Evolutionary conservation across 2,329 filamentous ascomycete species (phyloP).

Genomic region (Aspergillus arachidicola): DNA sequence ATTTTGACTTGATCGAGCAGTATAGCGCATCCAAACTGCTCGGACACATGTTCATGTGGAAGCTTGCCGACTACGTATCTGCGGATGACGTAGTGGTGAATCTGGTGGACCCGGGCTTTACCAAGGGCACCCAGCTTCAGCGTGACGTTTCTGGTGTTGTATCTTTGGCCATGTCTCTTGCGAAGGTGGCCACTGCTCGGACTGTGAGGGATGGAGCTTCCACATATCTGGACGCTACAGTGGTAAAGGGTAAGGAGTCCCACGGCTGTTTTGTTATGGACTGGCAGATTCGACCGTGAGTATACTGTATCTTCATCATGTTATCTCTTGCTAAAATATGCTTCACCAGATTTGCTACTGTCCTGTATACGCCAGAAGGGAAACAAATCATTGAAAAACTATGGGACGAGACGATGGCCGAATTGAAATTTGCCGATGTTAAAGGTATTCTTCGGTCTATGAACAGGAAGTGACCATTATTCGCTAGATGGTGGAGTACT

Average conservation of each 20-base stretch:
- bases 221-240: slow-evolving; percentile 52
- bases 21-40: slow-evolving; percentile 5
- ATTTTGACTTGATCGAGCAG: background rate
- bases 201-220: slow-evolving; percentile 44
- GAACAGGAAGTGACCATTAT: background rate
- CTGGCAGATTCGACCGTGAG: slow-evolving; percentile 6
- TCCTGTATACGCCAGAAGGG: slow-evolving; percentile 39
- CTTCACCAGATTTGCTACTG: slow-evolving; percentile 8
- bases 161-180: slow-evolving; percentile 14
- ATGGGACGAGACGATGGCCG: slow-evolving; percentile 36
- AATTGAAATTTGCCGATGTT: slow-evolving; percentile 23
- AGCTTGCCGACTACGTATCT: slow-evolving; percentile 21
- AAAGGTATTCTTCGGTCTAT: slow-evolving; percentile 7
- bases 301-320: background rate
- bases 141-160: slow-evolving; percentile 28
- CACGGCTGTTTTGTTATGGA: slow-evolving; percentile 53
- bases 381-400: slow-evolving; percentile 37
- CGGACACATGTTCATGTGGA: slow-evolving; percentile 10
- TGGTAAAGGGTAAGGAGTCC: slow-evolving; percentile 51
- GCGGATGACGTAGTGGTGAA: slow-evolving; percentile 43
- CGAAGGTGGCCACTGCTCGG: slow-evolving; percentile 16
- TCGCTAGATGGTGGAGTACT: background rate
- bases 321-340: background rate
- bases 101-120: slow-evolving; percentile 50
- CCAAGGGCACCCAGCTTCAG: slow-evolving; percentile 47